Evolutionary conservation across 495 filamentous ascomycete species (phyloP).

Genomic region (Penicillium riverlandense): DNA sequence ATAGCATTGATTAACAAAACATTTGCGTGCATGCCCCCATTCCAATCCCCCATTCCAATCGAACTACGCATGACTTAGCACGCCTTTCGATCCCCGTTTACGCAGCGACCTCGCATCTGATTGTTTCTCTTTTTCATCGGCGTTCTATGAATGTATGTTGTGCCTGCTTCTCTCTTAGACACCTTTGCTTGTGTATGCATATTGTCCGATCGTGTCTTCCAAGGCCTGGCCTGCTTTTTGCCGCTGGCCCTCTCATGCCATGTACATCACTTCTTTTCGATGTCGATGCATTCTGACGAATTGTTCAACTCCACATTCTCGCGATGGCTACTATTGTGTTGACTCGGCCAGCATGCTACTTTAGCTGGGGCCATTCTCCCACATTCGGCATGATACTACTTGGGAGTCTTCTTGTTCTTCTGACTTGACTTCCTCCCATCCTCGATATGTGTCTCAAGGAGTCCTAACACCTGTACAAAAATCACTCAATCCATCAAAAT

Average conservation of each 20-base stretch:
- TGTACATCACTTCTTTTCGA: neutral
- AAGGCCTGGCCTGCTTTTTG: too few species aligned
- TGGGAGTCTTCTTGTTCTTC: neutral
- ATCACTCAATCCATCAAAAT: slow-evolving; percentile 2
- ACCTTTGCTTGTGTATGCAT: slow-evolving; percentile 10
- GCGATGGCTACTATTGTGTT: too few species aligned
- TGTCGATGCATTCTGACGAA: slow-evolving; percentile 8
- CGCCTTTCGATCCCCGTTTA: neutral
- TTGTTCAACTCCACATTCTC: neutral
- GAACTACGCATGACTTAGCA: too few species aligned
- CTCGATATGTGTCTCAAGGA: too few species aligned
- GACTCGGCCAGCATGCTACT: too few species aligned
- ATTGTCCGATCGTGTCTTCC: neutral
- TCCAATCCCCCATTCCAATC: slow-evolving; percentile 12
- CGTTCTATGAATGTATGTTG: too few species aligned
- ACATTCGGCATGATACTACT: neutral
- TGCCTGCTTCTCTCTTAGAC: neutral
- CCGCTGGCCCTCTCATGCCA: too few species aligned
- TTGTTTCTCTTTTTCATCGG: neutral
- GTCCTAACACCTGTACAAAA: slow-evolving; percentile 13
- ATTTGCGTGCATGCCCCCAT: slow-evolving; percentile 1
- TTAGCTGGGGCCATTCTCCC: too few species aligned
- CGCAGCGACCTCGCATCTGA: slow-evolving; percentile 5
- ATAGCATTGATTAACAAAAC: slow-evolving; percentile 28
- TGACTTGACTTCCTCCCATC: neutral